Evolutionary conservation across 495 filamentous ascomycete species (phyloP), one percentile per base, ranked within the genome.

Genomic region (Podospora fimiseda): DNA sequence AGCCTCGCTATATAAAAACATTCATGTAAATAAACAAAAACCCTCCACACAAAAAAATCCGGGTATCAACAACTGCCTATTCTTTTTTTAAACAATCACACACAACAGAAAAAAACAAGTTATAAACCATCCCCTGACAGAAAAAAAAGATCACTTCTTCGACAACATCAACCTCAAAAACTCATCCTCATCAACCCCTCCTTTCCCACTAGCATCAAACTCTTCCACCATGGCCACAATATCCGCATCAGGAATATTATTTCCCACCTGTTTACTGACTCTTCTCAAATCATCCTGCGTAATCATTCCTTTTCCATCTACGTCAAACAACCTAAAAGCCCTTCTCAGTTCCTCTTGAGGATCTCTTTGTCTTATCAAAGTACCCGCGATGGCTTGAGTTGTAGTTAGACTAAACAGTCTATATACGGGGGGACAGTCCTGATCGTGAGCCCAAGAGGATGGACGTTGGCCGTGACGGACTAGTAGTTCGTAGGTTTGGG

Each of bases 201-300:
- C 89, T 59, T 94, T 91, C 0, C 88, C 90, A 66, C 92, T 87
- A 52, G 96, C 73, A 75, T 98, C 93, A 78, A 98, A 98, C 74
- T 98, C 93, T 70, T 96, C 90, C 73, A 98, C 89, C 93, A 98
- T 98, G 63, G 92, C 89, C 54, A 78, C 74, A 40, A 98, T 70
- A 70, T 98, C 92, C 58, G 94, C 88, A 62, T 98, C 91, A 62
- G 94, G 89, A 37, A 98, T 73, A 40, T 82, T 85, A 70, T 98
- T 92, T 1, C 91, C 91, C 19, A 98, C 69, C 70, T 96, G 93
- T 59, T 90, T 79, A 56, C 93, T 90, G 44, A 98, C 92, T 27
- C 88, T 73, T 52, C 88, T 72, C 61, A 98, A 64, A 75, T 98
- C 93, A 49, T 89, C 83, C 18, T 96, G 72, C 43, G 82, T 85